phyloP scores from a whole-genome alignment of 1,284 basidiomycete species.

The Pascua guehoae region DNA sequence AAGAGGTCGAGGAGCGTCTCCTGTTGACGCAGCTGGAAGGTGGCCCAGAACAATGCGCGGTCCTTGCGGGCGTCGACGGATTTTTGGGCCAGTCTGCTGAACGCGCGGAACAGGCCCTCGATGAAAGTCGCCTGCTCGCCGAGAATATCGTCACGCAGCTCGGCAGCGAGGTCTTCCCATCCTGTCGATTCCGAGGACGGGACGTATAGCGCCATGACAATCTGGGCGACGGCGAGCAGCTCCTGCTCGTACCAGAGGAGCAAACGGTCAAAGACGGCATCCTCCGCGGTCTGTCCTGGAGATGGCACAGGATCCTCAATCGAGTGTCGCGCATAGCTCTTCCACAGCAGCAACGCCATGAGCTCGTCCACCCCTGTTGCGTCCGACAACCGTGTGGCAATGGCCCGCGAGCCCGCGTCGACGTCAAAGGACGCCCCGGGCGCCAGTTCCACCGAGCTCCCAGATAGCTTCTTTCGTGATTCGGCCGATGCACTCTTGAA shows the following conservation, averaged over 20 bases:
- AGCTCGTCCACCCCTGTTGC: constrained; percentile 24
- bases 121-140: constrained; percentile 32
- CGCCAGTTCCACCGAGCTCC: constrained; percentile 7
- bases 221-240: constrained; percentile 31
- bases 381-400: constrained; percentile 26
- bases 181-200: constrained; percentile 5
- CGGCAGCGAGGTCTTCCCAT: constrained; percentile 22
- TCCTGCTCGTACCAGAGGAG: constrained; percentile 37
- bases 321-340: constrained; percentile 32
- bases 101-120: constrained; percentile 37
- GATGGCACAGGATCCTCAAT: constrained; percentile 20
- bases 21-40: constrained; percentile 38
- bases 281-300: constrained; percentile 19
- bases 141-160: constrained; percentile 23
- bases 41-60: constrained; percentile 34
- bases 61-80: constrained; percentile 16
- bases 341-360: constrained; percentile 25
- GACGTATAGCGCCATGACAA: constrained; percentile 25
- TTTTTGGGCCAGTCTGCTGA: constrained; percentile 33
- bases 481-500: constrained; percentile 20
- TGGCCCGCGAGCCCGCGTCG: constrained; percentile 19
- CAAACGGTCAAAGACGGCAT: constrained; percentile 27
- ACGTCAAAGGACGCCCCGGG: constrained; percentile 20
- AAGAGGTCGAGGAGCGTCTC: constrained; percentile 36
- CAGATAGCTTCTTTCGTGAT: constrained; percentile 15